Percentiles rank a stretch among this genome's conserved stretches.
Evolutionary conservation across 2,329 filamentous ascomycete species (phyloP).

Genomic region (Penicillium sp.): DNA sequence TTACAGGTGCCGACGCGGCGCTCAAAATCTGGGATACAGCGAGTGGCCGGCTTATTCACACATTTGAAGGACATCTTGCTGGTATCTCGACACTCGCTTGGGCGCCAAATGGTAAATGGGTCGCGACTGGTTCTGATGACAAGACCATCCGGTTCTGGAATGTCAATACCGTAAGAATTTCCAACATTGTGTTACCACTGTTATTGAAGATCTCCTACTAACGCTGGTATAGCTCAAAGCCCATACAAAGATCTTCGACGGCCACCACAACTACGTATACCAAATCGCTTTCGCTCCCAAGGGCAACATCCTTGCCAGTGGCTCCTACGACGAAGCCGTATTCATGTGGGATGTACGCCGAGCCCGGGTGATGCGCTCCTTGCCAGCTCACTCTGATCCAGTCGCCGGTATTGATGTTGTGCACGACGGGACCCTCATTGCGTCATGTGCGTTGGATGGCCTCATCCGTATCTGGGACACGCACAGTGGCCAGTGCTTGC

Average conservation of each 20-base stretch:
- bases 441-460: constrained; percentile 87
- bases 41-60: constrained; percentile 79
- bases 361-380: constrained; percentile 80
- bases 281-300: constrained; percentile 95
- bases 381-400: constrained; percentile 93
- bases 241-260: constrained; percentile 65
- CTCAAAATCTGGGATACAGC: constrained; percentile 86
- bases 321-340: constrained; percentile 95
- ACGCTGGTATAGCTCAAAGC: constrained; percentile 49
- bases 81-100: constrained; percentile 93
- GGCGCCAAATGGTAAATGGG: constrained; percentile 82
- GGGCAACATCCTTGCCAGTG: constrained; percentile 93
- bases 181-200: background rate
- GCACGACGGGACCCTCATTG: constrained; percentile 86
- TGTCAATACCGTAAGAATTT: constrained; percentile 49
- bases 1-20: constrained; percentile 74
- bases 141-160: constrained; percentile 96
- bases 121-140: constrained; percentile 93
- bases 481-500: constrained; percentile 88
- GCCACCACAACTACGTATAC: constrained; percentile 96
- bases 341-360: constrained; percentile 95
- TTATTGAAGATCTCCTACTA: background rate
- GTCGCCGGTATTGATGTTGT: constrained; percentile 94
- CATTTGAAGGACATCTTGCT: constrained; percentile 88
- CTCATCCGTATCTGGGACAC: constrained; percentile 96